Base-by-base conservation (phyloP, 2,329 filamentous ascomycete genomes). In the Madurella mycetomatis region DNA sequence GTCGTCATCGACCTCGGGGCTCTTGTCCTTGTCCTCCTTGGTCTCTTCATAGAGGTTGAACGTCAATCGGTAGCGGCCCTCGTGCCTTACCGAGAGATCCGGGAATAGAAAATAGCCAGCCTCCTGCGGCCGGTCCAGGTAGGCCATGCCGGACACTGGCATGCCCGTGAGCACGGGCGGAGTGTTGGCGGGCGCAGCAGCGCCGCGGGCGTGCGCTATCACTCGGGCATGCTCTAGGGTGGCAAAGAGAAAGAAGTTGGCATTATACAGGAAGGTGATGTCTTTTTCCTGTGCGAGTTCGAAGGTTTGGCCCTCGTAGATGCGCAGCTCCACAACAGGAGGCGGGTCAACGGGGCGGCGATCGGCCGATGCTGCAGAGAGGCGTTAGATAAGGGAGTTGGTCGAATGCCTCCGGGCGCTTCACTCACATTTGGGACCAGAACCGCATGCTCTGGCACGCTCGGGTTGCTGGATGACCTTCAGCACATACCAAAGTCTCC, bases 101-200 rank as follows among this genome's bases (percentile, higher is more conserved):
- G 94, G 94, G 69, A 99, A 99, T 70, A 99, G 89, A 72, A 99
- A 99, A 72, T 97, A 99, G 51, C 92, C 94, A 41, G 83, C 83
- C 62, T 84, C 81, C 40, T 74, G 72, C 2, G 94, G 94, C 43
- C 92, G 87, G 69, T 97, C 92, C 48, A 99, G 81, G 68, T 97
- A 96, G 19, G 92, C 92, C 81, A 96, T 95, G 54, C 92, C 94
- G 16, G 92, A 94, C 13, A 96, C 92, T 0, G 92, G 91, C 64
- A 95, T 92, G 60, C 94, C 94, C 0, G 92, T 97, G 62, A 99
- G 76, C 19, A 97, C 92, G 0, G 94, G 88, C 42, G 87, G 85
- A 54, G 84, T 86, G 47, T 84, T 82, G 11, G 87, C 82, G n/a
- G 84, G 80, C 12, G 79, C 79, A 63, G 84, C 83, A 44, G 89